These are phyloP conservation scores for Ceratocystiopsis sp. DNA, from an alignment of 2,329 filamentous ascomycete species.

Conservation along the genomic window DNA sequence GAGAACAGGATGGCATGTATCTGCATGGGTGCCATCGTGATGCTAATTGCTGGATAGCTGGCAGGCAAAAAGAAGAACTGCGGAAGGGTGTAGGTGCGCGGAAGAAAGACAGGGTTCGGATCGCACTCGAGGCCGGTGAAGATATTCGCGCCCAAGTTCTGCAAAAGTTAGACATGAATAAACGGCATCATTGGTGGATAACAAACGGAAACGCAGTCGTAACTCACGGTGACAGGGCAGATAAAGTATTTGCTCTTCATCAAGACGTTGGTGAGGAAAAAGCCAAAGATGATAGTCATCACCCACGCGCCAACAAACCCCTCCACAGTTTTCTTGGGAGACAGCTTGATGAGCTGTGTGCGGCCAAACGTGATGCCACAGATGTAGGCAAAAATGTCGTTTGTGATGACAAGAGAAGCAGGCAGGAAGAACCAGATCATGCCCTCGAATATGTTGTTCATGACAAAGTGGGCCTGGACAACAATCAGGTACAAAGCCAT, in stretches of 20 bases:
- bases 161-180: slow-evolving; percentile 10
- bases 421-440: slow-evolving; percentile 99
- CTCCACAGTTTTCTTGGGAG: slow-evolving; percentile 97
- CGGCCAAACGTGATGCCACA: slow-evolving; percentile 94
- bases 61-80: slow-evolving; percentile 55
- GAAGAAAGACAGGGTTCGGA: slow-evolving; percentile 79
- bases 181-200: too few relatives aligned
- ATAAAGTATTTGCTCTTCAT: slow-evolving; percentile 94
- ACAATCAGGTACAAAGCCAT: slow-evolving; percentile 98
- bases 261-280: slow-evolving; percentile 66
- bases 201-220: neutral
- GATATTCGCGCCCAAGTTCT: slow-evolving; percentile 81
- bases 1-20: slow-evolving; percentile 82
- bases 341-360: slow-evolving; percentile 93
- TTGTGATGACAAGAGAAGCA: slow-evolving; percentile 86
- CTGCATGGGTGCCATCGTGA: slow-evolving; percentile 76
- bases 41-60: slow-evolving; percentile 33
- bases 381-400: slow-evolving; percentile 96
- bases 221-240: slow-evolving; percentile 71
- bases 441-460: slow-evolving; percentile 99
- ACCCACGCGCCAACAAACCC: slow-evolving; percentile 94
- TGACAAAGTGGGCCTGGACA: slow-evolving; percentile 95
- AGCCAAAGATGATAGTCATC: slow-evolving; percentile 77
- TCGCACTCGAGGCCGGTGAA: slow-evolving; percentile 80
- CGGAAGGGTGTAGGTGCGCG: slow-evolving; percentile 57